Evolutionary conservation across 2,329 filamentous ascomycete species (phyloP).

Genomic region (Ophiognomonia clavigignenti-juglandacearum): DNA sequence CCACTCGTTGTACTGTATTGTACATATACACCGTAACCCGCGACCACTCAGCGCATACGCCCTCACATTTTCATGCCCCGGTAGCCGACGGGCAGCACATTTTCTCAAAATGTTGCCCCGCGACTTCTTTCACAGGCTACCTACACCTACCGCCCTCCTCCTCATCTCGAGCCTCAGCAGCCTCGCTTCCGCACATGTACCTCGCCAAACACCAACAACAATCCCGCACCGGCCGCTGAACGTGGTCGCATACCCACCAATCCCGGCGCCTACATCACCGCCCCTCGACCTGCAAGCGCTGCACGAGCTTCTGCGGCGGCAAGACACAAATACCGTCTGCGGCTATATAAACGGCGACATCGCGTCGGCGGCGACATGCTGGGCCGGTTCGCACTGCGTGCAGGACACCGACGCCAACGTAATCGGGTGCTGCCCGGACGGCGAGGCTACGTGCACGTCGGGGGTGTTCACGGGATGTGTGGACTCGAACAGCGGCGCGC

Average conservation of each 20-base stretch:
- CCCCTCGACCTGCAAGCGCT: slow-evolving; percentile 31
- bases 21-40: too few relatives aligned
- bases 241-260: slow-evolving; percentile 28
- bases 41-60: neutral
- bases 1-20: too few relatives aligned
- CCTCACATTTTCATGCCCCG: slow-evolving; percentile 6
- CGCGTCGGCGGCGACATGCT: slow-evolving; percentile 51
- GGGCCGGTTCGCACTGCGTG: slow-evolving; percentile 53
- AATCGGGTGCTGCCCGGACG: slow-evolving; percentile 54
- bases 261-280: slow-evolving; percentile 33
- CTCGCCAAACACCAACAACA: slow-evolving; percentile 22
- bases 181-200: slow-evolving; percentile 21
- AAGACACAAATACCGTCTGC: slow-evolving; percentile 49
- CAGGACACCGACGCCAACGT: slow-evolving; percentile 43
- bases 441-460: slow-evolving; percentile 40
- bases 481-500: slow-evolving; percentile 43
- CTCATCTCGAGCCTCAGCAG: slow-evolving; percentile 23
- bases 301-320: slow-evolving; percentile 32
- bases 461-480: slow-evolving; percentile 56
- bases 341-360: slow-evolving; percentile 52
- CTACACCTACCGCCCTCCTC: slow-evolving; percentile 25
- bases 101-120: slow-evolving; percentile 9
- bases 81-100: slow-evolving; percentile 1
- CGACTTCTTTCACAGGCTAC: slow-evolving; percentile 25
- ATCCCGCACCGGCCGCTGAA: slow-evolving; percentile 25